Evolutionary conservation across 768 basidiomycete genomes (phyloP).

Genomic region (Termitomyces sp.): DNA sequence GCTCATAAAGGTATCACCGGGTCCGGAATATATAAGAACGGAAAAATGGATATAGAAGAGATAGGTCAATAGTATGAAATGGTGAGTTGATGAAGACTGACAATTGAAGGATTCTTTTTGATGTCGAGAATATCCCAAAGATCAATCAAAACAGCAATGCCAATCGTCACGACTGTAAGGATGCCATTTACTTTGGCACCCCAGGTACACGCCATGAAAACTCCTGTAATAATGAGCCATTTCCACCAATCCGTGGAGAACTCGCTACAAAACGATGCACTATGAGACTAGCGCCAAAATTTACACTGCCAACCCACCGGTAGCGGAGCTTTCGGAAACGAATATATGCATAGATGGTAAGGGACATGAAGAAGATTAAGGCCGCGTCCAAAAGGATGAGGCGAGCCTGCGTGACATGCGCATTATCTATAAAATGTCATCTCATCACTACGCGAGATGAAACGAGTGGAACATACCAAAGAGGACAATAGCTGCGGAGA

Average conservation of each 20-base stretch:
- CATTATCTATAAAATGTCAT: slow-evolving; percentile 63
- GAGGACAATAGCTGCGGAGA: slow-evolving; percentile 79
- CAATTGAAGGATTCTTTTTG: slow-evolving; percentile 76
- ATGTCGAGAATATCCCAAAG: slow-evolving; percentile 92
- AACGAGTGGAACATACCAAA: slow-evolving; percentile 59
- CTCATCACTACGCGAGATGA: too few relatives aligned
- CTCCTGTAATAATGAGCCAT: slow-evolving; percentile 87
- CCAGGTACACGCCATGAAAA: slow-evolving; percentile 94
- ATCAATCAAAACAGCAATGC: slow-evolving; percentile 87
- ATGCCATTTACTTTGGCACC: slow-evolving; percentile 98
- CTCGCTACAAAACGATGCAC: slow-evolving; percentile 43
- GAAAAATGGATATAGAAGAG: slow-evolving; percentile 97
- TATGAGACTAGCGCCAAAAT: neutral
- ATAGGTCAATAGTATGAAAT: neutral
- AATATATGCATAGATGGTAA: slow-evolving; percentile 90
- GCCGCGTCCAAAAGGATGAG: slow-evolving; percentile 93
- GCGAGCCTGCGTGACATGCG: slow-evolving; percentile 92
- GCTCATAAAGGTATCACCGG: slow-evolving; percentile 96
- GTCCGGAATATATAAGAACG: slow-evolving; percentile 80
- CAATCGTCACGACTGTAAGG: slow-evolving; percentile 83
- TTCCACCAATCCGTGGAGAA: slow-evolving; percentile 92
- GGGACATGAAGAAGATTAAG: slow-evolving; percentile 91
- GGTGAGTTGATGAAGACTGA: slow-evolving; percentile 23
- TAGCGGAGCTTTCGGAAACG: slow-evolving; percentile 95
- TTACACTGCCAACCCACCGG: slow-evolving; percentile 37